Base-by-base conservation (phyloP, 176 grass and related monocot genomes). In the Saccharum spontaneum region DNA sequence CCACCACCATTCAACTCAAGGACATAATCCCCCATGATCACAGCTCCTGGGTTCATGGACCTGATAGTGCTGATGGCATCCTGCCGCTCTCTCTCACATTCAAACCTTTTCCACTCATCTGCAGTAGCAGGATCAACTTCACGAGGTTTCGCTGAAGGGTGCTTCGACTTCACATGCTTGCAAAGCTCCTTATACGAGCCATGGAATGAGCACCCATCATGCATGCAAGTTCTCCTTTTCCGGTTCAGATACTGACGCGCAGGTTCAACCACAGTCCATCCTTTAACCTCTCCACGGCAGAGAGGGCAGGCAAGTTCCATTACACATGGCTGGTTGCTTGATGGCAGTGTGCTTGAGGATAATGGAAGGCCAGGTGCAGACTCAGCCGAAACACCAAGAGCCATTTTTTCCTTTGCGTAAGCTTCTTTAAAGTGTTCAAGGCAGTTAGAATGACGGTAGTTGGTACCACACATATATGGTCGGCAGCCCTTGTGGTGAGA, bases 401-500 rank as follows among this genome's bases (percentile, higher is more conserved):
- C 66, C 45, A 79, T 72, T 45, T 86, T 90, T 69, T 89, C 90
- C 89, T 87, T 91, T 14, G 88, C 76, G 0, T 94, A 92, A 79
- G 93, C 93, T 77, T 92, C 92, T 79, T 90, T 94, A 79, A 94
- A 98, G 57, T 94, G 97, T 30, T 91, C 91, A 55, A 98, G 93
- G 73, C 97, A 98, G 70, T 95, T 98, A 12, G 96, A 98, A 79
- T 92, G 93, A 43, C 85, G 91, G 70, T 86, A 85, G 75, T 92
- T 88, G 38, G 96, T 98, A 69, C 86, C 96, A 78, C 96, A 98
- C 96, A 98, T 98, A 67, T 95, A 98, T 70, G 96, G 90, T 17
- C 93, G 96, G 75, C 96, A 98, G 55, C 93, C 96, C 80, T 95
- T 95, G 75, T 98, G 80, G 74, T 98, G 92, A 79, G 96, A 95